Evolutionary conservation across 305 asterid genomes (phyloP), one percentile per base, ranked within the genome.

Genomic region (Fraxinus platypoda): DNA sequence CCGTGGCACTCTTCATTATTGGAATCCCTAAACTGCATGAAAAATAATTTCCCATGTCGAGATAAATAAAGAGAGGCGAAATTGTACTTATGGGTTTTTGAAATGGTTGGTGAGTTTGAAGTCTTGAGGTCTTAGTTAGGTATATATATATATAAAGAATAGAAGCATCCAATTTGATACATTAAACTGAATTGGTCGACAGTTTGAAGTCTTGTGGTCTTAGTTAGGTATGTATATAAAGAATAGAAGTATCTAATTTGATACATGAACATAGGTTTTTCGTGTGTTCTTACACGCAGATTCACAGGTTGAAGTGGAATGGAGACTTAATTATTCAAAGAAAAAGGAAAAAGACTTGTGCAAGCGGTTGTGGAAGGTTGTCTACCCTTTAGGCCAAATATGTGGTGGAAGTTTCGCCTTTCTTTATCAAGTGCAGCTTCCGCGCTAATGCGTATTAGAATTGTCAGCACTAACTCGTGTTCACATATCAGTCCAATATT

Each of bases 1-100:
- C 88, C 83, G 82, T 91, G 25, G 89, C 87, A 59, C 59, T 80
- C 43, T 46, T 83, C 34, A 87, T 80, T 46, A 28, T 84, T 0
- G 89, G 87, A 78, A 86, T 75, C 9, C 79, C 28, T 26, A 77
- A 83, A 2, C 85, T 54, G 85, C 95, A 92, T 23, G 94, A 90
- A 28, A 81, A 41, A 78, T 49, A 88, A 54, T 92, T 92, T 7
- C 95, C 95, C 95, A 92, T 91, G 68, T 25, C 6, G 59, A 49
- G 59, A 49, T 13, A 3, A 49, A 43, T 43, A 43, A 6, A 49
- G 59, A 49, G 31, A 64, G 72, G 9, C 11, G 28, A 23, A 8
- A 26, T 64, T 23, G 0, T 11, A 64, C 5, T 15, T 49, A 46
- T 49, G 21, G 59, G 35, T 0, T 17, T 26, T 68, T 68, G 74